Evolutionary conservation across 2,329 filamentous ascomycete genomes (phyloP), one percentile per base, ranked within the genome.

Genomic region (Ophiostoma sp.): DNA sequence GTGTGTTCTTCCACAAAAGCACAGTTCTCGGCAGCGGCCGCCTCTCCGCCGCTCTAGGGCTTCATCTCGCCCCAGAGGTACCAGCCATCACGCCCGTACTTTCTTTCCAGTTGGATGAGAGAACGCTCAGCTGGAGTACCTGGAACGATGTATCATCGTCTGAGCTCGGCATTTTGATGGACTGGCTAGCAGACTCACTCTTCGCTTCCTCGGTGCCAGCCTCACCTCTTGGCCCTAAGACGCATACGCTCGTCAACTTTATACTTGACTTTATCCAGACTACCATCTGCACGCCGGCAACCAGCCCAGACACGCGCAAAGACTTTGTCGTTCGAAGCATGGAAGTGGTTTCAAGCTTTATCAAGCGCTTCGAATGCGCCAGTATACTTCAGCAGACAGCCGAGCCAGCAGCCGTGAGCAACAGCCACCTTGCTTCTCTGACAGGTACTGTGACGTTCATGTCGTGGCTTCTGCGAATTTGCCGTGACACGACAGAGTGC

Each of bases 101-200:
- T 5, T 64, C 69, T 1, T 82, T 85, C 69, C 75, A 76, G 42
- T 75, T 89, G 6, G 83, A 80, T 12, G 79, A 81, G 6, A 81
- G 83, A 69, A 74, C 74, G 0, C 78, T 89, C 5, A 76, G 76
- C 68, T 89, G 87, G 87, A 81, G 80, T 7, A 63, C 72, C 2
- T 89, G 87, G 87, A 78, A 85, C 71, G 82, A 83, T 9, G 80
- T 80, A 44, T 81, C 82, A 2, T 88, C 87, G 1, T 88, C 86
- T 3, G 86, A 89, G 72, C 72, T 89, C 27, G 86, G 87, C 2
- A 79, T 88, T 52, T 76, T 87, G n/a, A 78, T 87, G 69, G 87
- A 89, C 74, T 85, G 82, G 75, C 76, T 89, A 44, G 74, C 69
- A 0, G 71, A 72, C 18, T 38, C 42, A 6, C 62, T 72, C 4